phyloP scores from a whole-genome alignment of 2,329 filamentous ascomycete genomes.

The Cytospora piceae region DNA sequence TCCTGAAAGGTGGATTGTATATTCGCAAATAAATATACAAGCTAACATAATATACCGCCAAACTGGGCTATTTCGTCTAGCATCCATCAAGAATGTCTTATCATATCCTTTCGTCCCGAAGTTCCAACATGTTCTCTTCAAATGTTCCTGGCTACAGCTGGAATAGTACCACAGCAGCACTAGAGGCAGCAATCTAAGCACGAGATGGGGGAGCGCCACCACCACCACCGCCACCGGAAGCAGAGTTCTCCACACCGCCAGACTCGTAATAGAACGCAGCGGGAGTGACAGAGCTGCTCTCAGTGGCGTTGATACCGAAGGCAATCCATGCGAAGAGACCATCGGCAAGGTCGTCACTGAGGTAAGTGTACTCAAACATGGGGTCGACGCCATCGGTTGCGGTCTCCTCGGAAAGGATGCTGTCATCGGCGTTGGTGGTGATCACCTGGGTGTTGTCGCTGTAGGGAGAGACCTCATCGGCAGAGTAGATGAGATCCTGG shows the following conservation, averaged over 20 bases:
- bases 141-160: no score
- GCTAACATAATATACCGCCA: no score
- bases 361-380: constrained; percentile 36
- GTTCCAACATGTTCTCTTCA: no score
- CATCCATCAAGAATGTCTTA: no score
- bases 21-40: no score
- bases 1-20: no score
- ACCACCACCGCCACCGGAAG: not conserved
- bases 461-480: constrained; percentile 35
- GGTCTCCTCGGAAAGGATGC: constrained; percentile 35
- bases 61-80: no score
- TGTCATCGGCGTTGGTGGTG: constrained; percentile 35
- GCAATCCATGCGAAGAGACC: constrained; percentile 39
- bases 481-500: constrained; percentile 34
- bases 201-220: not conserved
- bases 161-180: no score
- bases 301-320: constrained; percentile 38
- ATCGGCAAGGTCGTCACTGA: constrained; percentile 35
- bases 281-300: constrained; percentile 34
- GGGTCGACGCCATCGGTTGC: constrained; percentile 38
- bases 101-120: no score
- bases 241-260: constrained; percentile 21
- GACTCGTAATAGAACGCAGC: constrained; percentile 33
- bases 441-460: constrained; percentile 35
- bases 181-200: no score